A percentile compares a stretch with the other conserved stretches of the same genome.
Evolutionary conservation across 331 rosid species (phyloP).

Genomic region (Malus hybrid): DNA sequence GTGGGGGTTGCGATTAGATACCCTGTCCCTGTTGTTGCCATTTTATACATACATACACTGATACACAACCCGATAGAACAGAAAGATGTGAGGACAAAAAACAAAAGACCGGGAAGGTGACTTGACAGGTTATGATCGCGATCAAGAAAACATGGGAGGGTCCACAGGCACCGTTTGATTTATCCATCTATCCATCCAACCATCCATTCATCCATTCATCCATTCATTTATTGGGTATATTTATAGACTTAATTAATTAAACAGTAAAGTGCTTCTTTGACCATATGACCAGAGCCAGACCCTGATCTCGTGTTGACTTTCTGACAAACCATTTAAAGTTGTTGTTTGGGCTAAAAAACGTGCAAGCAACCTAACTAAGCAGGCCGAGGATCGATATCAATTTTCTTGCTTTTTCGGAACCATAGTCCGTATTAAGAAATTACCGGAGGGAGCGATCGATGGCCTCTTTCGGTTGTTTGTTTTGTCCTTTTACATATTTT

Average conservation of each 20-base stretch:
- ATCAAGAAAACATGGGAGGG: constrained; percentile 18
- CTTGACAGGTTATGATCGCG: neutral
- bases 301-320: constrained; percentile 52
- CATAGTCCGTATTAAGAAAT: neutral
- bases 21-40: neutral
- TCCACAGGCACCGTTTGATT: constrained; percentile 44
- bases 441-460: neutral
- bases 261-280: constrained; percentile 49
- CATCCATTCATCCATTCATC: neutral
- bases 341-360: neutral
- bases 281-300: constrained; percentile 29
- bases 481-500: neutral
- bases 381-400: neutral
- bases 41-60: neutral
- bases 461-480: neutral
- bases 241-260: constrained; percentile 1
- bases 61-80: neutral
- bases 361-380: neutral
- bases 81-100: neutral
- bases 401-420: constrained; percentile 6
- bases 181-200: constrained; percentile 12
- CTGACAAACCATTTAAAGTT: constrained; percentile 50
- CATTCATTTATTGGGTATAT: neutral
- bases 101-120: neutral
- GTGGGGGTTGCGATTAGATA: neutral